Base-by-base conservation (phyloP, 1,139 yeast genomes). In the Pichia terricola region DNA sequence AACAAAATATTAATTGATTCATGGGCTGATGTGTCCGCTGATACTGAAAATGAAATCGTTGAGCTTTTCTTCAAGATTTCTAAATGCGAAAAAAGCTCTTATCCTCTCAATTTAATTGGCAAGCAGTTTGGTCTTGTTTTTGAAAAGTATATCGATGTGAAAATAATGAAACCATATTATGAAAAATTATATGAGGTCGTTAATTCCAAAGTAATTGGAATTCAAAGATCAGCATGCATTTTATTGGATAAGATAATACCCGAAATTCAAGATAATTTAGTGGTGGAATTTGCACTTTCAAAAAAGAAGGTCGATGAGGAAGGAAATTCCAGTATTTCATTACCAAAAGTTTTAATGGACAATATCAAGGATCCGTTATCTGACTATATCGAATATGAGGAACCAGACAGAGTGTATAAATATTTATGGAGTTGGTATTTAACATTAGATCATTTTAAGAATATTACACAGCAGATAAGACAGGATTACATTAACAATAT, bases 401-500 rank as follows among this genome's bases (percentile, higher is more conserved):
- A 64, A 16, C 60, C 60, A n/a, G 48, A 52, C 22, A 54, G 52
- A 2, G 63, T 69, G 30, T 59, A 72, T 38, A 67, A 64, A 36
- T 84, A 75, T 56, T 56, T 85, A 39, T 79, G 87, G 79, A 67
- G 79, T 38, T 88, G 96, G 95, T 65, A 66, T 45, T 63, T 86
- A 45, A 61, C 84, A 0, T 71, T 84, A 51, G 67, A 66, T 31
- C 79, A 79, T 58, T 84, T 88, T 57, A 72, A 75, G 44, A 78
- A 79, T 47, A 74, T 84, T 5, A 77, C 94, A 1, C 75, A 77
- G 52, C 74, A 77, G 37, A 69, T 86, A 52, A 70, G 89, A 46
- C 72, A 75, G 40, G 69, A 72, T 40, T 83, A 82, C 54, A 70
- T 82, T 35, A 66, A 67, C 28, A 81, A 81, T 51, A 61, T 87